Evolutionary conservation across 2,329 filamentous ascomycete species (phyloP).

Genomic region (Mariannaea sp.): DNA sequence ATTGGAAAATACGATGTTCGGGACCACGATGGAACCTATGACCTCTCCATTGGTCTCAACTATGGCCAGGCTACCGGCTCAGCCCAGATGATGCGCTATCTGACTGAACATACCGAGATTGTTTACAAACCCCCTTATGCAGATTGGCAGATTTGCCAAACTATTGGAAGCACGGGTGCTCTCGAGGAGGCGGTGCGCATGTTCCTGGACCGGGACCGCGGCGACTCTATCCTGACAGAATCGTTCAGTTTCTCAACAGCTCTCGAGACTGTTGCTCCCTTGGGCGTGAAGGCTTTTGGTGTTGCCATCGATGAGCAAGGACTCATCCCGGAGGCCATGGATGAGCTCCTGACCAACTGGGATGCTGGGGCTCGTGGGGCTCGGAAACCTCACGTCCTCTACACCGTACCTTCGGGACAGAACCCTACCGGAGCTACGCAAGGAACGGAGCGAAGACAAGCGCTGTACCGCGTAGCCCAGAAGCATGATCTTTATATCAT

Average conservation of each 20-base stretch:
- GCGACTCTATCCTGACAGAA: slow-evolving; percentile 82
- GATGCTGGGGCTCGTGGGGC: slow-evolving; percentile 50
- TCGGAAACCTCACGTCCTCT: slow-evolving; percentile 60
- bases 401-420: slow-evolving; percentile 75
- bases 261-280: slow-evolving; percentile 60
- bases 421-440: slow-evolving; percentile 92
- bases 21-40: slow-evolving; percentile 60
- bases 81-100: slow-evolving; percentile 84
- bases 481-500: slow-evolving; percentile 87
- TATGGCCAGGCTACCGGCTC: slow-evolving; percentile 88
- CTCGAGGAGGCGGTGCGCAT: slow-evolving; percentile 84
- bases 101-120: slow-evolving; percentile 95
- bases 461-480: slow-evolving; percentile 76
- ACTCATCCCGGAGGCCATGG: slow-evolving; percentile 56
- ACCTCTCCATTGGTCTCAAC: slow-evolving; percentile 88
- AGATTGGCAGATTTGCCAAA: slow-evolving; percentile 87
- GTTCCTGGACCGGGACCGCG: slow-evolving; percentile 70
- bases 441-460: slow-evolving; percentile 66
- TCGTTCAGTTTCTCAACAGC: slow-evolving; percentile 87
- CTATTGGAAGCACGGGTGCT: slow-evolving; percentile 82
- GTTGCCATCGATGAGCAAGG: slow-evolving; percentile 59
- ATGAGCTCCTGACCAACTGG: slow-evolving; percentile 57
- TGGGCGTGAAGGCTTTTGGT: slow-evolving; percentile 58
- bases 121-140: slow-evolving; percentile 84
- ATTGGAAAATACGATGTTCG: slow-evolving; percentile 85